phyloP scores from a whole-genome alignment of 75 land plant genomes.

The Sequoiadendron giganteum region DNA sequence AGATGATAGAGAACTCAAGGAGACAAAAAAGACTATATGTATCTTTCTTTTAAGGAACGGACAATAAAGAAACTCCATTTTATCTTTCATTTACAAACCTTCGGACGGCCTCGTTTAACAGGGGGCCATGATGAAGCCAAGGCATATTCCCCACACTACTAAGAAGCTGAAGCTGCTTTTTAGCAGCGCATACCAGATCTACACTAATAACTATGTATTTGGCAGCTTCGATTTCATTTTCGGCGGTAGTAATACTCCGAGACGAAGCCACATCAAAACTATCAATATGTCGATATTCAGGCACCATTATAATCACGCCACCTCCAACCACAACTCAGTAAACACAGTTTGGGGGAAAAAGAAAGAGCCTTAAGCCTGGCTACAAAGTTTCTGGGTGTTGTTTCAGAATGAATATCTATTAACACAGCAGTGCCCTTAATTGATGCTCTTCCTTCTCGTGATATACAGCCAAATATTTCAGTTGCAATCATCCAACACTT shows the following conservation, averaged over 20 bases:
- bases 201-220: slow-evolving; percentile 18
- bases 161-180: slow-evolving; percentile 39
- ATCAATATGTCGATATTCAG: background rate
- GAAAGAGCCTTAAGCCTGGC: too few species aligned
- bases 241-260: background rate
- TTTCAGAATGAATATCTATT: background rate
- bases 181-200: slow-evolving; percentile 57
- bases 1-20: too few species aligned
- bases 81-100: slow-evolving; percentile 19
- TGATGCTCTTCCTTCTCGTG: background rate
- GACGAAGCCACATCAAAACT: background rate
- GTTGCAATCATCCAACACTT: background rate
- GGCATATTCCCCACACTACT: slow-evolving; percentile 27
- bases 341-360: background rate
- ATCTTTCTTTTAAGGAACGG: too few species aligned
- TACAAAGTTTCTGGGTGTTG: background rate
- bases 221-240: slow-evolving; percentile 9
- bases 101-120: slow-evolving; percentile 31
- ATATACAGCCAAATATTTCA: background rate
- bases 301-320: background rate
- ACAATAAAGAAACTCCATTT: background rate
- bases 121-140: slow-evolving; percentile 36
- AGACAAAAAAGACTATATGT: too few species aligned
- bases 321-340: background rate
- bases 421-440: too few species aligned